These are phyloP conservation scores for Boletus vermiculosoides DNA, from an alignment of 768 basidiomycete genomes.

Conservation along the genomic window DNA sequence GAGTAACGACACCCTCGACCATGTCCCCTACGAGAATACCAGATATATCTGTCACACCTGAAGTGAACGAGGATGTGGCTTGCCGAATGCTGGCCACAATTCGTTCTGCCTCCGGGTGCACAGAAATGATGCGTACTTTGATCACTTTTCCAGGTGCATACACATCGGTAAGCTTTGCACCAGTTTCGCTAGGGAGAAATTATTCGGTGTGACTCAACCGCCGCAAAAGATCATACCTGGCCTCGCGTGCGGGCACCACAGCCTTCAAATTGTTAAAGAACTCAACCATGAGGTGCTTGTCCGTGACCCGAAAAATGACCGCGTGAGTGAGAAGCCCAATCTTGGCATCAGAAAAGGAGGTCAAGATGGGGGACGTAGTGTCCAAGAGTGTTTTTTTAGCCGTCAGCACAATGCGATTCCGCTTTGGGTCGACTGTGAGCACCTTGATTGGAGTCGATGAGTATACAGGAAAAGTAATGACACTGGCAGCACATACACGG, in stretches of 20 bases:
- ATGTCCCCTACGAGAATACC: conserved; percentile 74
- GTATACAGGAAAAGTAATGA: not conserved
- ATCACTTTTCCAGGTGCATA: conserved; percentile 83
- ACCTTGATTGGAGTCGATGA: conserved; percentile 53
- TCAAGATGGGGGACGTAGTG: conserved; percentile 69
- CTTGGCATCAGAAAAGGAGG: conserved; percentile 62
- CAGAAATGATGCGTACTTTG: conserved; percentile 73
- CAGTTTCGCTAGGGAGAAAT: conserved; percentile 57
- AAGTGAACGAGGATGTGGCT: conserved; percentile 52
- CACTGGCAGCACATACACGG: conserved; percentile 51
- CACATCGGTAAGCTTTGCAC: conserved; percentile 53
- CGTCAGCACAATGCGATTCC: conserved; percentile 81
- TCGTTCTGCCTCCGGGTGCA: conserved; percentile 55
- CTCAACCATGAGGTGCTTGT: conserved; percentile 80
- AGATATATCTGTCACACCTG: conserved; percentile 59
- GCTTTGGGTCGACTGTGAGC: conserved; percentile 75
- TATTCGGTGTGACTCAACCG: not conserved
- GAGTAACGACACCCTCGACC: conserved; percentile 67
- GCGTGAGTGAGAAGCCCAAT: conserved; percentile 75
- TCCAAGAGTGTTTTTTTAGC: conserved; percentile 89
- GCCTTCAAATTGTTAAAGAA: conserved; percentile 90
- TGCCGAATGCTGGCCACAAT: conserved; percentile 88
- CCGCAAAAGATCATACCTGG: conserved; percentile 53
- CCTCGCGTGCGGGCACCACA: conserved; percentile 75
- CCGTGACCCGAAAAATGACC: conserved; percentile 78